Percentiles rank a stretch among this genome's conserved stretches.
Conservation (phyloP, 805 yeast species). For the Kodamaea jinghongensis region DNA sequence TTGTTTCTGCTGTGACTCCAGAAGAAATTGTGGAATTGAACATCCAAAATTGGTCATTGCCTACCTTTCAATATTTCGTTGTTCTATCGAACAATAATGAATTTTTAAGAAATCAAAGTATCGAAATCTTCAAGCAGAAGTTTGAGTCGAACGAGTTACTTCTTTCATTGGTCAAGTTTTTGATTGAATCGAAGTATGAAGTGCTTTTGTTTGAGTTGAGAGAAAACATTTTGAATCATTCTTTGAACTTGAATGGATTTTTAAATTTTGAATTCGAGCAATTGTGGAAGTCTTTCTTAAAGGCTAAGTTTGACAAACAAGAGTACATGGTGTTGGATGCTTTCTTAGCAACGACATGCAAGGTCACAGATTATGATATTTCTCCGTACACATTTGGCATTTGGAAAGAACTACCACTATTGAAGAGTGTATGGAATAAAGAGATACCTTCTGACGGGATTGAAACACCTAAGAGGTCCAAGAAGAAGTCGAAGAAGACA, state of each 20-base stretch:
- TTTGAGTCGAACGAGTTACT: conserved; percentile 18
- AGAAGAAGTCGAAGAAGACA: neutral
- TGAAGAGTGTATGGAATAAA: conserved; percentile 16
- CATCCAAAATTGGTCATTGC: conserved; percentile 28
- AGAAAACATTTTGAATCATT: conserved; percentile 15
- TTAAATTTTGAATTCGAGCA: conserved; percentile 14
- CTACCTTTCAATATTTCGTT: conserved; percentile 31
- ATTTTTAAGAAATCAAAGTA: conserved; percentile 24
- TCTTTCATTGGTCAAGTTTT: conserved; percentile 19
- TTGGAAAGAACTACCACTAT: conserved; percentile 23
- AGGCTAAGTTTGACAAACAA: conserved; percentile 12
- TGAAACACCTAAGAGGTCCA: neutral
- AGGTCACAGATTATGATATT: conserved; percentile 15
- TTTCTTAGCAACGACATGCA: conserved; percentile 14
- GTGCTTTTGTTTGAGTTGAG: conserved; percentile 22
- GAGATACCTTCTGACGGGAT: conserved; percentile 2
- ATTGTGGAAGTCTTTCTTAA: conserved; percentile 21
- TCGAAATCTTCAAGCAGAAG: conserved; percentile 18
- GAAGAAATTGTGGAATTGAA: conserved; percentile 18
- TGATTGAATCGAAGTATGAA: conserved; percentile 25
- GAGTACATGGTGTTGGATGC: conserved; percentile 18
- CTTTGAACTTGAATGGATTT: conserved; percentile 12
- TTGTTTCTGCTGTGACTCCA: conserved; percentile 33
- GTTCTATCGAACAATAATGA: conserved; percentile 28
- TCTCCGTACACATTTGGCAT: conserved; percentile 14